phyloP scores from a whole-genome alignment of 1,284 basidiomycete genomes.

The Apiotrichum akiyoshidainum region DNA sequence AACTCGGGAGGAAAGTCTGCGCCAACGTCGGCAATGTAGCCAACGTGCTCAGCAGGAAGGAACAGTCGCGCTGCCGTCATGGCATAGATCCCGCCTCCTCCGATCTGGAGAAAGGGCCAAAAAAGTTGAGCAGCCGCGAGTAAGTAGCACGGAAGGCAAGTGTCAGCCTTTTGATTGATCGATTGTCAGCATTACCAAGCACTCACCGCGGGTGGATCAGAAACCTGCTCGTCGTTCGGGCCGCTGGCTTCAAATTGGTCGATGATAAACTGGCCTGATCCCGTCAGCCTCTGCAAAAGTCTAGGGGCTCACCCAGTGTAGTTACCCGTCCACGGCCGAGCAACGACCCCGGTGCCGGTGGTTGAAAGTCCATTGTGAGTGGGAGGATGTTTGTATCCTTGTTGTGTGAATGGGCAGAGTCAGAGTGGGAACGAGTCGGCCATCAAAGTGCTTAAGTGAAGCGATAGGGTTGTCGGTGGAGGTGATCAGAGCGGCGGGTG shows the following conservation, averaged over 20 bases:
- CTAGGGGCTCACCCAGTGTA: constrained; percentile 12
- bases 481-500: too few relatives aligned
- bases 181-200: background rate
- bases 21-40: constrained; percentile 82
- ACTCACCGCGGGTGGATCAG: constrained; percentile 44
- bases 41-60: constrained; percentile 54
- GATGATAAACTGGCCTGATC: constrained; percentile 81
- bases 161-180: background rate
- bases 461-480: too few relatives aligned
- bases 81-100: constrained; percentile 77
- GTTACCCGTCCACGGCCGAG: constrained; percentile 15
- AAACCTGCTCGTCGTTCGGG: constrained; percentile 56
- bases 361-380: background rate
- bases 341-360: constrained; percentile 1
- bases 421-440: too few relatives aligned
- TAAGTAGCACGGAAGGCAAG: background rate
- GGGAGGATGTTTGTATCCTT: background rate
- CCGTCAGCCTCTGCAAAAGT: constrained; percentile 1
- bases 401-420: background rate
- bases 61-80: constrained; percentile 23
- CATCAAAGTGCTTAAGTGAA: background rate
- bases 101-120: constrained; percentile 66
- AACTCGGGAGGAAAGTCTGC: constrained; percentile 68
- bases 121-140: background rate
- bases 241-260: constrained; percentile 70